A percentile compares a stretch with the other conserved stretches of the same genome.
Conservation (phyloP, 768 basidiomycete genomes). For the Cubamyces lactineus region DNA sequence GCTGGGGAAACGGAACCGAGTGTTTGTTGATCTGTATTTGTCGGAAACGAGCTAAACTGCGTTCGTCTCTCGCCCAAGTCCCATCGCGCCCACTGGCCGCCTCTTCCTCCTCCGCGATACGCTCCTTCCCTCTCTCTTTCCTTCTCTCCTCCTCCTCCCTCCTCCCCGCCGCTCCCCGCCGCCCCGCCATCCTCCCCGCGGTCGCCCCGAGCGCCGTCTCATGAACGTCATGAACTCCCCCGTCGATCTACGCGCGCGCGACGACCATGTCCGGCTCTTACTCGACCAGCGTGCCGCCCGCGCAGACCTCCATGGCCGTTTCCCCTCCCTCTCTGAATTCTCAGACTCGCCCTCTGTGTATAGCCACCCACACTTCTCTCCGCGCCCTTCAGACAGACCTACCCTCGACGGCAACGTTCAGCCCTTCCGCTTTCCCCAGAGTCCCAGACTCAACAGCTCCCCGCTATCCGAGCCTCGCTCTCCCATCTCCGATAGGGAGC, state of each 20-base stretch:
- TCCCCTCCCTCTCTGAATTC: conserved; percentile 58
- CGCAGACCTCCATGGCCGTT: conserved; percentile 49
- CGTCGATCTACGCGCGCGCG: conserved; percentile 39
- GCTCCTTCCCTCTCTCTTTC: conserved; percentile 12
- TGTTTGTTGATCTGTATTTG: conserved; percentile 24
- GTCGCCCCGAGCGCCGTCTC: neutral
- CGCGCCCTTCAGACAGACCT: conserved; percentile 42
- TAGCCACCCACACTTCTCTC: conserved; percentile 61
- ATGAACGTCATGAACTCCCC: conserved; percentile 39
- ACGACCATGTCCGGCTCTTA: conserved; percentile 53
- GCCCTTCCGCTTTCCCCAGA: conserved; percentile 35
- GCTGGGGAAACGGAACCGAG: conserved; percentile 18
- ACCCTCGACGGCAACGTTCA: conserved; percentile 34
- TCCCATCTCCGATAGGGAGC: conserved; percentile 40
- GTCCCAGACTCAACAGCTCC: conserved; percentile 13
- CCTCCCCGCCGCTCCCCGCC: conserved; percentile 18
- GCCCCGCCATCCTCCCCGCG: conserved; percentile 19
- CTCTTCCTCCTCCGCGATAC: conserved; percentile 28
- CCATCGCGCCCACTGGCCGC: conserved; percentile 13
- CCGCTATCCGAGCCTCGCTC: conserved; percentile 28
- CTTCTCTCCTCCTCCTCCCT: conserved; percentile 14
- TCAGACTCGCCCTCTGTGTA: conserved; percentile 75
- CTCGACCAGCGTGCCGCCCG: conserved; percentile 58
- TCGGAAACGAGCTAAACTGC: conserved; percentile 13
- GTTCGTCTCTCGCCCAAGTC: conserved; percentile 11